Conservation (phyloP, 2,329 filamentous ascomycete genomes). For the Trichoderma gracile region DNA sequence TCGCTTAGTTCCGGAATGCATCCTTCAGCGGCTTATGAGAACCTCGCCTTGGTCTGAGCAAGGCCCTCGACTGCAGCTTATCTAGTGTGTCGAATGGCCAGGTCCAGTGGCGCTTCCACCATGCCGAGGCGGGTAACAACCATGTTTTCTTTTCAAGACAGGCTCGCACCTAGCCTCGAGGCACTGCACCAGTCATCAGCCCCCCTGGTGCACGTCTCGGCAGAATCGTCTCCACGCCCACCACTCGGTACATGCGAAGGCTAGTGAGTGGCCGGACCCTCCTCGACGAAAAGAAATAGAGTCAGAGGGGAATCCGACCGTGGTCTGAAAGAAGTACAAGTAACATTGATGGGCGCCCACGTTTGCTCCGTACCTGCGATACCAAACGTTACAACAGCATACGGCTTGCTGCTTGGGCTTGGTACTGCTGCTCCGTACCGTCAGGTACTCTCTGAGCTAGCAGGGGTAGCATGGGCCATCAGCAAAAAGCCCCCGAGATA, state of each 20-base stretch:
- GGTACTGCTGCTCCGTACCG: slow-evolving; percentile 12
- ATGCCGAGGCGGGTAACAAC: slow-evolving; percentile 27
- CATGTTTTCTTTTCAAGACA: slow-evolving; percentile 10
- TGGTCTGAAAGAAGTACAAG: slow-evolving; percentile 10
- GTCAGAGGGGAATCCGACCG: slow-evolving; percentile 10
- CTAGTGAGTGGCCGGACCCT: slow-evolving; percentile 14
- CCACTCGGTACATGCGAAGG: slow-evolving; percentile 25
- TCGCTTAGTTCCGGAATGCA: slow-evolving; percentile 26
- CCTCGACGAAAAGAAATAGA: neutral
- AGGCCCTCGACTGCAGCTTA: slow-evolving; percentile 18
- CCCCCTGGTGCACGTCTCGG: slow-evolving; percentile 27
- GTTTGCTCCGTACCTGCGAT: slow-evolving; percentile 21
- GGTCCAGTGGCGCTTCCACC: slow-evolving; percentile 21
- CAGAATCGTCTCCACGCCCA: slow-evolving; percentile 29
- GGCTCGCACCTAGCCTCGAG: slow-evolving; percentile 17
- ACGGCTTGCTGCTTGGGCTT: slow-evolving; percentile 8
- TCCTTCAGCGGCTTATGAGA: slow-evolving; percentile 25
- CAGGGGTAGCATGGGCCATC: slow-evolving; percentile 25
- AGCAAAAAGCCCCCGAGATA: slow-evolving; percentile 26
- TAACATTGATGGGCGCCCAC: slow-evolving; percentile 22
- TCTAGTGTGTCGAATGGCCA: no score
- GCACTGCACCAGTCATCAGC: slow-evolving; percentile 25
- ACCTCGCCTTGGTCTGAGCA: slow-evolving; percentile 23
- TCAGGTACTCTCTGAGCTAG: slow-evolving; percentile 6
- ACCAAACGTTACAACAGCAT: slow-evolving; percentile 22